Evolutionary conservation across 1,284 basidiomycete genomes (phyloP).

Genomic region (Melampsora larici-populina): DNA sequence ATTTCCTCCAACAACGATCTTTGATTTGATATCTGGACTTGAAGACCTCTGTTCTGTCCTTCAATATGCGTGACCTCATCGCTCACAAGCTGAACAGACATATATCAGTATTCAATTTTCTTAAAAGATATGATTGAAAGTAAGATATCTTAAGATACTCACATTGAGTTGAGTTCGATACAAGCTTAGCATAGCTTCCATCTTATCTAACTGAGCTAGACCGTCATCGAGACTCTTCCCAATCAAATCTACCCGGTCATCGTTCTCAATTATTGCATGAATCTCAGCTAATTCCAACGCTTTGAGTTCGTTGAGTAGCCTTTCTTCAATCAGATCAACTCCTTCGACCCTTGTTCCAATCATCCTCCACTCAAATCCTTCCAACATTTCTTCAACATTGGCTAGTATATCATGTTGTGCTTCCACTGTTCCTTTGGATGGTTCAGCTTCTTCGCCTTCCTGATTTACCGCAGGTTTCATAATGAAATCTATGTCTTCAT

Average conservation of each 20-base stretch:
- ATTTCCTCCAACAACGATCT: constrained; percentile 74
- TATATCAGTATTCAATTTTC: not conserved
- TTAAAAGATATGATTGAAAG: not conserved
- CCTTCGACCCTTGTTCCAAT: constrained; percentile 51
- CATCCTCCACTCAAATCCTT: constrained; percentile 88
- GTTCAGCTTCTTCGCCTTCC: not conserved
- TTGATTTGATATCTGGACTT: constrained; percentile 97
- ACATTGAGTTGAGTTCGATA: constrained; percentile 93
- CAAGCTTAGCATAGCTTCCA: constrained; percentile 55
- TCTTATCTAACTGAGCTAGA: constrained; percentile 51
- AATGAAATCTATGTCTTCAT: not conserved
- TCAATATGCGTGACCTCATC: constrained; percentile 96
- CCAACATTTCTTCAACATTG: constrained; percentile 96
- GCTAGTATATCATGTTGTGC: constrained; percentile 57
- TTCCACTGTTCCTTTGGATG: not conserved
- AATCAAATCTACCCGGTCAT: constrained; percentile 44
- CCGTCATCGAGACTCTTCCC: constrained; percentile 49
- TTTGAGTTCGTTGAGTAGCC: constrained; percentile 77
- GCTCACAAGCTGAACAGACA: constrained; percentile 66
- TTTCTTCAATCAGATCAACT: constrained; percentile 74
- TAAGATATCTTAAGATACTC: constrained; percentile 50
- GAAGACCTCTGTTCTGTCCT: constrained; percentile 89
- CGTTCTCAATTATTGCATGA: constrained; percentile 43
- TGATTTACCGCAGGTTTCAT: not conserved
- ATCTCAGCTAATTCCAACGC: constrained; percentile 70